Evolutionary conservation across 192 early-diverging fungal genomes (phyloP).

Genomic region (Chytriomyces hyalinus): DNA sequence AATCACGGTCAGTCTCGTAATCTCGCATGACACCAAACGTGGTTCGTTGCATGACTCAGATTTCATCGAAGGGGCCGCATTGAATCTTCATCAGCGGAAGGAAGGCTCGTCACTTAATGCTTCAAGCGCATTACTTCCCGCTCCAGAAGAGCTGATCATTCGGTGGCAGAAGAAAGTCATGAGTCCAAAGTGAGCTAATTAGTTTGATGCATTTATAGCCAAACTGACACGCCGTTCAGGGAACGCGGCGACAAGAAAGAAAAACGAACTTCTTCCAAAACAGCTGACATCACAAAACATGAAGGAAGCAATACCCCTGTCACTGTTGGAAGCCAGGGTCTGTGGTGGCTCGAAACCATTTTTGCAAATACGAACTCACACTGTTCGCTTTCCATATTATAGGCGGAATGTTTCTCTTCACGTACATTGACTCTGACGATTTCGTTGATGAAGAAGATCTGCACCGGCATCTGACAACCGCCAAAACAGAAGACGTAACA

Average conservation of each 20-base stretch:
- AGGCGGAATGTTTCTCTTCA: conserved; percentile 41
- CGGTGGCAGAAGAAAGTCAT: conserved; percentile 38
- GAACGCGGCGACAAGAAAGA: neutral
- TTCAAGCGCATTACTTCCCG: conserved; percentile 6
- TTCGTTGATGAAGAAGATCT: conserved; percentile 27
- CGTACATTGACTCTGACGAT: conserved; percentile 37
- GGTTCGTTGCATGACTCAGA: neutral
- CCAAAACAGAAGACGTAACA: neutral
- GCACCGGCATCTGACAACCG: conserved; percentile 19
- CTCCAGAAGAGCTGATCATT: conserved; percentile 13
- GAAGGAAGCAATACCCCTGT: too few relatives aligned
- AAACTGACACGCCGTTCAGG: neutral
- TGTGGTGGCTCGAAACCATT: too few relatives aligned
- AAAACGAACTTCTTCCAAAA: too few relatives aligned
- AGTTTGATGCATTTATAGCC: neutral
- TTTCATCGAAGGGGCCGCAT: neutral
- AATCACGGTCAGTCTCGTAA: conserved; percentile 17
- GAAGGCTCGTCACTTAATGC: neutral
- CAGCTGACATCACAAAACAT: too few relatives aligned
- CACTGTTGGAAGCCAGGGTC: too few relatives aligned
- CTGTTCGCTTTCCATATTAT: neutral
- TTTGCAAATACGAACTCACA: too few relatives aligned
- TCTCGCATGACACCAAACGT: neutral
- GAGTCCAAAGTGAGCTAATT: conserved; percentile 12
- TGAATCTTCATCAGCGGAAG: conserved; percentile 7